A percentile compares a stretch with the other conserved stretches of the same genome.
phyloP scores from a whole-genome alignment of 305 asterid species.

The Fraxinus floribunda region DNA sequence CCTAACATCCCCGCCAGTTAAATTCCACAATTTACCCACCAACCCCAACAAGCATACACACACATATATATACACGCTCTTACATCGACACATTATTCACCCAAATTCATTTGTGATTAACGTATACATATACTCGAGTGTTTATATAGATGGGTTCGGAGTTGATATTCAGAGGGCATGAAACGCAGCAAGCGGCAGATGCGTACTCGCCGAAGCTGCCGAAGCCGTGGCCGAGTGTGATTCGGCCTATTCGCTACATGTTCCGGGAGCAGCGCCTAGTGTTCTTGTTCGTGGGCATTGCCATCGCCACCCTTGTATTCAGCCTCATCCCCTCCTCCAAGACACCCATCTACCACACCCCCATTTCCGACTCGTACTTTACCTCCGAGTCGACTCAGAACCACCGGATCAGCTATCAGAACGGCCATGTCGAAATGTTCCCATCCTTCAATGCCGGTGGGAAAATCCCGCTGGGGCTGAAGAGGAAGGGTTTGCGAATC shows the following conservation, averaged over 20 bases:
- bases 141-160: conserved; percentile 58
- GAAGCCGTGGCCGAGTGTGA: conserved; percentile 64
- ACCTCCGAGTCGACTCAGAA: conserved; percentile 33
- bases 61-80: not conserved
- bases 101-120: not conserved
- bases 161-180: conserved; percentile 83
- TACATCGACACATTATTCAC: not conserved
- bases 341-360: conserved; percentile 10
- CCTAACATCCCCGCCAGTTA: not conserved
- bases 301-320: conserved; percentile 64
- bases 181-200: conserved; percentile 47
- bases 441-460: conserved; percentile 60
- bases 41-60: not conserved
- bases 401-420: conserved; percentile 50
- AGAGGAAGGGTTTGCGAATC: conserved; percentile 68
- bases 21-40: not conserved
- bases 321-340: conserved; percentile 37
- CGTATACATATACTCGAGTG: not conserved
- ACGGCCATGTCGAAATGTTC: conserved; percentile 45
- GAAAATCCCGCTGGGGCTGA: conserved; percentile 73
- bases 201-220: conserved; percentile 74
- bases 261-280: conserved; percentile 85
- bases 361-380: conserved; percentile 25
- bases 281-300: conserved; percentile 75
- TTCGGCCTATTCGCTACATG: conserved; percentile 68